phyloP scores from a whole-genome alignment of 306 rosid genomes.

The Vigna reflexopilosa region DNA sequence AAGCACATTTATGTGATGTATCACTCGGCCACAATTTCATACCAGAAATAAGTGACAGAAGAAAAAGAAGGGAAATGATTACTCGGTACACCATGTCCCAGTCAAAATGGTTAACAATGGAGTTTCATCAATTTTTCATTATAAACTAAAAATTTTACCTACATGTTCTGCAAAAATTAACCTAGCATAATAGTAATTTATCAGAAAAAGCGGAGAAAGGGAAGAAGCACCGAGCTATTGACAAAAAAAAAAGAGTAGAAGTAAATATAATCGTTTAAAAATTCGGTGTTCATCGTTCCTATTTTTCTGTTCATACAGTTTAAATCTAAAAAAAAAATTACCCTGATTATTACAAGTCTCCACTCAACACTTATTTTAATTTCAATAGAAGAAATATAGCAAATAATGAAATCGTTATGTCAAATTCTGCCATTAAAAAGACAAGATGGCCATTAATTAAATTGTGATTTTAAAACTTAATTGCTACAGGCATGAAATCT shows the following conservation, averaged over 20 bases:
- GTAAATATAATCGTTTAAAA: not conserved
- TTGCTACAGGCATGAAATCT: constrained; percentile 43
- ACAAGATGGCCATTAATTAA: not conserved
- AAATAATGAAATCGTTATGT: constrained; percentile 32
- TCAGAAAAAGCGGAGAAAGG: not conserved
- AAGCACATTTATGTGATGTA: constrained; percentile 26
- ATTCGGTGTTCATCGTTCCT: constrained; percentile 12
- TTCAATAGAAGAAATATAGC: constrained; percentile 3
- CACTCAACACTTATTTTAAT: not conserved
- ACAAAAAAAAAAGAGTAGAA: not conserved
- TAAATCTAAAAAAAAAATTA: not conserved
- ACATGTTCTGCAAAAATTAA: not conserved
- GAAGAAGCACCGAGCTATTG: not conserved
- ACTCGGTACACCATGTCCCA: not conserved
- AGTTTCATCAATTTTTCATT: not conserved
- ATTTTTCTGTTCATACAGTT: constrained; percentile 2
- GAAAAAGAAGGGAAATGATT: not conserved
- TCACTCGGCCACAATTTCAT: constrained; percentile 28
- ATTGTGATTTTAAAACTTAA: not conserved
- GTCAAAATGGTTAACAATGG: not conserved
- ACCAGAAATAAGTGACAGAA: not conserved
- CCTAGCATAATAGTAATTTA: not conserved
- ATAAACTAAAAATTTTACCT: not conserved
- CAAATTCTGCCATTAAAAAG: constrained; percentile 18
- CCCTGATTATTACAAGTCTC: constrained; percentile 1